Base-by-base conservation (phyloP, 129 eudicot species). In the Arctium lappa region DNA sequence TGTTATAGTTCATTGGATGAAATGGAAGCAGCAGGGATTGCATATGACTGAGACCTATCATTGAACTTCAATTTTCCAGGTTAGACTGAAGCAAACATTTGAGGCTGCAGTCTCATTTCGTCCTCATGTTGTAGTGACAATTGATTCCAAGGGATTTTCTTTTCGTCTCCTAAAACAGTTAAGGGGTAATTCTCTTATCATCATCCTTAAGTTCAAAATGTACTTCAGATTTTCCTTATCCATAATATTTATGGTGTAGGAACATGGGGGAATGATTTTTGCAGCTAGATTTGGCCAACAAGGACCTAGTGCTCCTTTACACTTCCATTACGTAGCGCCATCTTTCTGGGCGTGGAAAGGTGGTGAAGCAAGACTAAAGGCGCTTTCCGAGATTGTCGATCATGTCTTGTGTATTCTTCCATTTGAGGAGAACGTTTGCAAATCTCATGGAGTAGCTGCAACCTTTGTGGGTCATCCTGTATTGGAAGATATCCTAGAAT, bases 271-370 rank as follows among this genome's bases (percentile, higher is more conserved):
- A 83, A 85, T 89, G 76, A 85, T 84, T 94, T 90, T 88, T 89
- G 97, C 97, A 95, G 98, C 89, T 89, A 88, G 84, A 78, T 92
- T 81, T 87, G 80, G 80, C 62, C 83, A 44, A 83, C 91, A 87
- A 74, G 90, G 87, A 75, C 16, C 84, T 69, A 80, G 46, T 66
- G 56, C 86, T 39, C 97, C 98, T 60, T 83, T 73, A 50, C 98
- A 93, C 85, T 95, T 95, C 83, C 98, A 95, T 80, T 95, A 95
- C 46, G 99, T 95, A 77, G 97, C 98, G 72, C 99, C 98, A 37
- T 95, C 99, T 48, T 95, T 93, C 77, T 95, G 99, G 98, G 98
- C 99, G 36, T 95, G 99, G 99, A 93, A 87, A 89, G 99, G 99
- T 2, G 98, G 99, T 70, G 99, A 95, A 88, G 86, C 83, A 80